phyloP scores from a whole-genome alignment of 2,329 filamentous ascomycete genomes.

The Xylaria sp. region DNA sequence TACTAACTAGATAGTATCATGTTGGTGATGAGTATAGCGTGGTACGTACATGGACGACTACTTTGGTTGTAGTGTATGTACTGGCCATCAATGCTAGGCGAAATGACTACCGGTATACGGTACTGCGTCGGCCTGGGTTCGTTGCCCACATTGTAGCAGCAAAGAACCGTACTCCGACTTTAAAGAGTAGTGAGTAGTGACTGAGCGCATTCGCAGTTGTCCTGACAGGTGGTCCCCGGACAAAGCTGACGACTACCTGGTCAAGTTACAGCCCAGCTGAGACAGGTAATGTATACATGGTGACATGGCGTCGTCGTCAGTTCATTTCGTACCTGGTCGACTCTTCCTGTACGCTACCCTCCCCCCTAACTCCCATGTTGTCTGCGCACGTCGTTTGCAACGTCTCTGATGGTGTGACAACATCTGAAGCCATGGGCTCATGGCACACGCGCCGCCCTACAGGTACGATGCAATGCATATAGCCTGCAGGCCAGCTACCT shows the following conservation, averaged over 20 bases:
- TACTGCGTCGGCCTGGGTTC: background rate
- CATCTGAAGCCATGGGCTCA: constrained; percentile 21
- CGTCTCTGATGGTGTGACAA: constrained; percentile 29
- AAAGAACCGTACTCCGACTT: too few species aligned
- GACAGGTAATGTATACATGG: constrained; percentile 28
- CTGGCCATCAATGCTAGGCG: constrained; percentile 14
- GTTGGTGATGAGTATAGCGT: background rate
- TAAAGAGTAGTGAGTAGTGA: background rate
- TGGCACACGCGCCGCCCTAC: constrained; percentile 27
- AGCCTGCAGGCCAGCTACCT: constrained; percentile 15
- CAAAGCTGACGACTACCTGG: background rate
- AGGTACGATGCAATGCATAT: constrained; percentile 25
- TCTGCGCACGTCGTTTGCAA: constrained; percentile 25
- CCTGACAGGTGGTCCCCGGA: constrained; percentile 7
- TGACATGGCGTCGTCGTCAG: constrained; percentile 29
- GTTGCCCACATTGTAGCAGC: too few species aligned
- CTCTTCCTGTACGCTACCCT: background rate
- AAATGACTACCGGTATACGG: background rate
- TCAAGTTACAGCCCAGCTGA: constrained; percentile 33
- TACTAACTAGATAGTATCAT: background rate
- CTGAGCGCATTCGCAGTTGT: background rate
- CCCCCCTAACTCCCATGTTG: background rate
- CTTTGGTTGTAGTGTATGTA: background rate
- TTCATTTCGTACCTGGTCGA: constrained; percentile 24
- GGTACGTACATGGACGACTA: background rate